phyloP scores from a whole-genome alignment of 1,284 basidiomycete species.

The Ganoderma lucidum region DNA sequence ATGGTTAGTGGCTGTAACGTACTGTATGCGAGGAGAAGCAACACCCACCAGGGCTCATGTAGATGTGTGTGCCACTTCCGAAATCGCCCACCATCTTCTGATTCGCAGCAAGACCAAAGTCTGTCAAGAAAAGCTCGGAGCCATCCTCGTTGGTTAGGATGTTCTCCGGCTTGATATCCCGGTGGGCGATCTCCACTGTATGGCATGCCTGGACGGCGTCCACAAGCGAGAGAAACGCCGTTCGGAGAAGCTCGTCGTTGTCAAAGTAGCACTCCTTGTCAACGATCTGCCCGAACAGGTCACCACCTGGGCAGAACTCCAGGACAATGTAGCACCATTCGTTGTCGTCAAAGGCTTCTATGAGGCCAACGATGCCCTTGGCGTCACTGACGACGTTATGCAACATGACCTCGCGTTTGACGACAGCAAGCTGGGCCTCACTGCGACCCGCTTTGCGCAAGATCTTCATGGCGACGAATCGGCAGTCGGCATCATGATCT shows the following conservation, averaged over 20 bases:
- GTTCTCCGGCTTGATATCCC: conserved; percentile 81
- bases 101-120: conserved; percentile 76
- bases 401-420: conserved; percentile 42
- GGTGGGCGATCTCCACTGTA: conserved; percentile 65
- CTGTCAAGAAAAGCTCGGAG: conserved; percentile 60
- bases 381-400: conserved; percentile 65
- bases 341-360: conserved; percentile 63
- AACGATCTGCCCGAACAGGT: conserved; percentile 70
- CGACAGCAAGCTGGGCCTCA: neutral
- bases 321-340: conserved; percentile 67
- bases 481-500: conserved; percentile 28
- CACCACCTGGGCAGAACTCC: conserved; percentile 69
- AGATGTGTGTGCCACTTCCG: conserved; percentile 60
- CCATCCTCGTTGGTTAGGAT: conserved; percentile 62
- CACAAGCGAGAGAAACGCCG: conserved; percentile 66
- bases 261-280: conserved; percentile 55
- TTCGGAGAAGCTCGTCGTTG: conserved; percentile 57
- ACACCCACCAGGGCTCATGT: conserved; percentile 63
- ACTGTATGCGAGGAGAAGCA: neutral
- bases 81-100: conserved; percentile 56
- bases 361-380: conserved; percentile 65
- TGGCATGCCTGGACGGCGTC: conserved; percentile 73
- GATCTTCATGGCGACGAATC: conserved; percentile 39
- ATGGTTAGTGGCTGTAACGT: neutral
- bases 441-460: conserved; percentile 29